Percentiles rank a stretch among this genome's conserved stretches.
Conservation (phyloP, 441 rosid species). For the Iberis amara region DNA sequence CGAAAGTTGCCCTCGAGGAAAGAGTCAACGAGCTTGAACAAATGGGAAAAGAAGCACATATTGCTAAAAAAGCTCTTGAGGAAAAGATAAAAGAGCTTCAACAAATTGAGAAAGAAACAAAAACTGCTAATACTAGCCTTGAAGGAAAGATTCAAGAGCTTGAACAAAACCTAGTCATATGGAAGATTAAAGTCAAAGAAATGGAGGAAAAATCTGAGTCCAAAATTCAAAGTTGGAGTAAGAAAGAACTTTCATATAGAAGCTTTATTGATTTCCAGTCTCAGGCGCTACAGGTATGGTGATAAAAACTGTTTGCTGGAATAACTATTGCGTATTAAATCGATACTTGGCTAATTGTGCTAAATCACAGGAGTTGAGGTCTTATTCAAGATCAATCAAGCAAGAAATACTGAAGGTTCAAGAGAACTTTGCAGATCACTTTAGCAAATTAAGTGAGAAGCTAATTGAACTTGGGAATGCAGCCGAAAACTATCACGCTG, state of each 20-base stretch:
- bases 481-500: slow-evolving; percentile 61
- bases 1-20: slow-evolving; percentile 45
- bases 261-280: slow-evolving; percentile 44
- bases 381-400: slow-evolving; percentile 52
- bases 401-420: slow-evolving; percentile 52
- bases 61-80: slow-evolving; percentile 41
- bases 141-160: slow-evolving; percentile 47
- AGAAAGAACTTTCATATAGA: slow-evolving; percentile 45
- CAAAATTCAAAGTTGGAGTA: slow-evolving; percentile 47
- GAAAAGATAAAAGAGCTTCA: slow-evolving; percentile 40
- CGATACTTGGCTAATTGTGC: slow-evolving; percentile 6
- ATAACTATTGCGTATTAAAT: too few relatives aligned
- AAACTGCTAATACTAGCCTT: slow-evolving; percentile 41
- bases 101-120: slow-evolving; percentile 42
- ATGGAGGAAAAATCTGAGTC: slow-evolving; percentile 54
- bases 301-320: too few relatives aligned
- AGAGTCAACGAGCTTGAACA: slow-evolving; percentile 42
- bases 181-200: slow-evolving; percentile 53
- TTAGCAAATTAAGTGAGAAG: slow-evolving; percentile 53
- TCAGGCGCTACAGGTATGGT: slow-evolving; percentile 56
- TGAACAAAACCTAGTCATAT: slow-evolving; percentile 35
- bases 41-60: slow-evolving; percentile 45
- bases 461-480: slow-evolving; percentile 48
- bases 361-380: slow-evolving; percentile 53
- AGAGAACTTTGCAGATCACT: slow-evolving; percentile 44